Percentiles rank a stretch among this genome's conserved stretches.
Conservation (phyloP, 768 basidiomycete genomes). For the Cytidiella melzeri region DNA sequence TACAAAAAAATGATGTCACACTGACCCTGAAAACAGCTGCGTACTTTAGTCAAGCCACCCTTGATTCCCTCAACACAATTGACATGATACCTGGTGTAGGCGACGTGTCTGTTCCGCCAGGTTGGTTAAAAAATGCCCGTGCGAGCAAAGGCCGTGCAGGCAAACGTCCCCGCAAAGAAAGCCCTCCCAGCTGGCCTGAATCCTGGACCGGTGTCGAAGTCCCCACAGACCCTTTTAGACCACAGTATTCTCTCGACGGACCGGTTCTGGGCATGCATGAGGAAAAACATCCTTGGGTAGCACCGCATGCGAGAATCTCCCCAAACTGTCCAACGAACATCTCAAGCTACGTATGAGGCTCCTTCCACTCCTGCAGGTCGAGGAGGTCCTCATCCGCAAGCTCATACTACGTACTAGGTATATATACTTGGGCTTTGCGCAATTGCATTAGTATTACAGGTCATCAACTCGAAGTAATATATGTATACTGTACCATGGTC, state of each 20-base stretch:
- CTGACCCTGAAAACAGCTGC: too few species aligned
- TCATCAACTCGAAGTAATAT: too few species aligned
- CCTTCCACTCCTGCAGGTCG: conserved; percentile 30
- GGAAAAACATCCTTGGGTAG: too few species aligned
- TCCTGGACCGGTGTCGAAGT: conserved; percentile 15
- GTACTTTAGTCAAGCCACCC: conserved; percentile 75
- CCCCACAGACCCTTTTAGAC: conserved; percentile 6
- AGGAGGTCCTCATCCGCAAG: conserved; percentile 27
- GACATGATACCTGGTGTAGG: conserved; percentile 64
- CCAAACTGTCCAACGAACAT: conserved; percentile 22
- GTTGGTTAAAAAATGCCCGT: conserved; percentile 75
- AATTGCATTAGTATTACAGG: too few species aligned
- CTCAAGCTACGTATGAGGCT: conserved; percentile 30
- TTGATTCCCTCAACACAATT: conserved; percentile 66
- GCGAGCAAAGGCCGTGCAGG: conserved; percentile 45
- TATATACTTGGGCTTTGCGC: too few species aligned
- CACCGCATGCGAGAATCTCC: conserved; percentile 1
- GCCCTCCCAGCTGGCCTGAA: conserved; percentile 16
- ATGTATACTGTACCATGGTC: too few species aligned
- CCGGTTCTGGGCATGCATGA: too few species aligned
- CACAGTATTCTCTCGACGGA: conserved; percentile 15
- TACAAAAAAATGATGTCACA: too few species aligned
- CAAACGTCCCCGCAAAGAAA: conserved; percentile 19
- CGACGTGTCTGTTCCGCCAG: conserved; percentile 63
- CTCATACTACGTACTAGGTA: too few species aligned